phyloP scores from a whole-genome alignment of 164 flowering plant genomes.

The Vitis rotundifolia region DNA sequence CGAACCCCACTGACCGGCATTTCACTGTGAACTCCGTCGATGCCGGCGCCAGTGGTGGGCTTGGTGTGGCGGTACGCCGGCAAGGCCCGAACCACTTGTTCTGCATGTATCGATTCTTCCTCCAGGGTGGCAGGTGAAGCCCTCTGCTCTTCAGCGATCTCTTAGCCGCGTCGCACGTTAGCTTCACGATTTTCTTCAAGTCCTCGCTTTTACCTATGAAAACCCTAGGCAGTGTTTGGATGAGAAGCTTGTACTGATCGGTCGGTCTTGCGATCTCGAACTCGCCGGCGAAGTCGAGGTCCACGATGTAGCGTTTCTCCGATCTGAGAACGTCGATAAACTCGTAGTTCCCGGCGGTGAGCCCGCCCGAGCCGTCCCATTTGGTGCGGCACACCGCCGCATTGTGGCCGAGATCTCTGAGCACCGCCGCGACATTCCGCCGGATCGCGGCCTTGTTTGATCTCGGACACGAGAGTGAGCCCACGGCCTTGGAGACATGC shows the following conservation, averaged over 20 bases:
- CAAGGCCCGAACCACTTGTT: slow-evolving; percentile 78
- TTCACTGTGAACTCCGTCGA: slow-evolving; percentile 23
- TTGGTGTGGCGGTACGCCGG: slow-evolving; percentile 42
- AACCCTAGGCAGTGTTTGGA: slow-evolving; percentile 44
- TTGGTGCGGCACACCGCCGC: slow-evolving; percentile 84
- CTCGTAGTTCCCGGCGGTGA: slow-evolving; percentile 75
- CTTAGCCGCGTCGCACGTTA: slow-evolving; percentile 56
- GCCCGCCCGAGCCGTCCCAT: slow-evolving; percentile 55
- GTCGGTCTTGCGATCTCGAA: slow-evolving; percentile 82
- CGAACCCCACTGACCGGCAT: slow-evolving; percentile 63
- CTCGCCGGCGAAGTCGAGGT: slow-evolving; percentile 52
- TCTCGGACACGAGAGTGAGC: slow-evolving; percentile 20
- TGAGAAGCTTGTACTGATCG: slow-evolving; percentile 29
- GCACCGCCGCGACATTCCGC: slow-evolving; percentile 51
- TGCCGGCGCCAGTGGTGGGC: slow-evolving; percentile 9
- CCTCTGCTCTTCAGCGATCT: slow-evolving; percentile 55
- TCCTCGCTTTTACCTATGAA: slow-evolving; percentile 63
- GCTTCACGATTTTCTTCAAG: slow-evolving; percentile 52
- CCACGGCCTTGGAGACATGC: slow-evolving; percentile 45
- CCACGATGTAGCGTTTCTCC: slow-evolving; percentile 51
- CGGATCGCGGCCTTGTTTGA: slow-evolving; percentile 24
- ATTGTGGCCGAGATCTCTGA: slow-evolving; percentile 61
- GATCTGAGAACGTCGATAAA: slow-evolving; percentile 34
- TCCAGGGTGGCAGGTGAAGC: slow-evolving; percentile 77
- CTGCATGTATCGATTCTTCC: slow-evolving; percentile 74